These are phyloP conservation scores for Trypanosoma scelopori DNA, from an alignment of 208 protist species.

Conservation along the genomic window DNA sequence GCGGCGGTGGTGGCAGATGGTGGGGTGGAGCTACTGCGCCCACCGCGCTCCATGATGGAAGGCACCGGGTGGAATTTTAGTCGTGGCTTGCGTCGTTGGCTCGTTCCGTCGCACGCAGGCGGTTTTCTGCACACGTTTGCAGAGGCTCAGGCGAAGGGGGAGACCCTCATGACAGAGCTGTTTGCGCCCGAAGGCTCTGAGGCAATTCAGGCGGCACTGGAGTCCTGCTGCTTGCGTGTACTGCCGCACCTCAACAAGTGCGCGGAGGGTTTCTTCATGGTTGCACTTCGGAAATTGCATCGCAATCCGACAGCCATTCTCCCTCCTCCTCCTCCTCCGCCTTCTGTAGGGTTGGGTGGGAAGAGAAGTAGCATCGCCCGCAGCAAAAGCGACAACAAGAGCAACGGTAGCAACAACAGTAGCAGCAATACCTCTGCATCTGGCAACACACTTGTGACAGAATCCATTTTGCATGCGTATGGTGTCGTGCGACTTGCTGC, in stretches of 20 bases:
- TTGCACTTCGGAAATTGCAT: constrained; percentile 37
- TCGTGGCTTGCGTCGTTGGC: constrained; percentile 50
- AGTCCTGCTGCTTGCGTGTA: constrained; percentile 54
- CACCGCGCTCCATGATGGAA: constrained; percentile 18
- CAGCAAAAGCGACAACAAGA: no score
- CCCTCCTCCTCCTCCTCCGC: no score
- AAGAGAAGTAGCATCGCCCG: not conserved
- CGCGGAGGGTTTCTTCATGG: constrained; percentile 79
- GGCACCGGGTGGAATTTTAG: constrained; percentile 27
- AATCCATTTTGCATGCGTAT: constrained; percentile 23
- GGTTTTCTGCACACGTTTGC: constrained; percentile 44
- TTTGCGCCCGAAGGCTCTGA: constrained; percentile 34
- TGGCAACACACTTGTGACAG: not conserved
- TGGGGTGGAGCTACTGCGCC: constrained; percentile 46
- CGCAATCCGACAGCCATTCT: not conserved
- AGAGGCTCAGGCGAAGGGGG: constrained; percentile 44
- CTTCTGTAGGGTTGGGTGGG: not conserved
- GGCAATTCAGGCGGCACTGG: constrained; percentile 3
- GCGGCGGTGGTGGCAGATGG: constrained; percentile 61
- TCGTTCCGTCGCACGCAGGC: constrained; percentile 58
- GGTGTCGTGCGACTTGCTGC: constrained; percentile 19
- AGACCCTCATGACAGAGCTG: constrained; percentile 30
- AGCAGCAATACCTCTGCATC: not conserved
- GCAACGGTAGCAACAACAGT: no score
- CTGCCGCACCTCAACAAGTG: constrained; percentile 62